Base-by-base conservation (phyloP, 768 basidiomycete species). In the Lactifluus hygrophoroides region DNA sequence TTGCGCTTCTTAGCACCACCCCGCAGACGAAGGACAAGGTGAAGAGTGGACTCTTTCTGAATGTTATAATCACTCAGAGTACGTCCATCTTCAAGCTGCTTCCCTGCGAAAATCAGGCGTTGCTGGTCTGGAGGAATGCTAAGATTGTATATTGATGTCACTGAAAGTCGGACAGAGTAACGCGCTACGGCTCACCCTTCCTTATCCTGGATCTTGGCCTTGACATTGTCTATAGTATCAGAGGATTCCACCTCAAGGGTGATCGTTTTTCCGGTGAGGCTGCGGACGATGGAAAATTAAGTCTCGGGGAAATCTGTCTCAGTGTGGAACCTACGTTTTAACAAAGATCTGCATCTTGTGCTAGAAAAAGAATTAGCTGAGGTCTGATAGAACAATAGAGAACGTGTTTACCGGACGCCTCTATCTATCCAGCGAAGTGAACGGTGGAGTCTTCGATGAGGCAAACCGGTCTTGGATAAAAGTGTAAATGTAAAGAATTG, bases 1-100 rank as follows among this genome's bases (percentile, higher is more conserved):
- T 98, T 98, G 74, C 95, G 87, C 85, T 98, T 98, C 86, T 97
- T 97, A 66, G 86, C 93, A 83, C 96, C 96, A 81, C 96, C 96
- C 76, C 94, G 91, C 53, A 99, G 89, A 69, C 96, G 89, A 67
- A 98, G 86, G 65, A 98, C 95, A 65, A 98, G 75, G 76, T 98
- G 95, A 59, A 99, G 88, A 61, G 95, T 98, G 32, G 94, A 96
- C 78, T 98, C 95, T 82, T 97, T 97, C 78, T 98, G 96, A 71
- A 99, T 95, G 80, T 95, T 94, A 76, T 94, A 94, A 78, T 93
- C 91, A 72, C 76, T 87, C 61, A 94, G 86, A 61, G 90, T 98
- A 73, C 94, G 89, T 63, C 96, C 96, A 76, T 99, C 96, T 79
- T 98, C 95, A 67, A 99, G 88, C 75, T 97, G 95, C 79, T 99